phyloP scores from a whole-genome alignment of 129 eudicot species.

The Cynara cardunculus region DNA sequence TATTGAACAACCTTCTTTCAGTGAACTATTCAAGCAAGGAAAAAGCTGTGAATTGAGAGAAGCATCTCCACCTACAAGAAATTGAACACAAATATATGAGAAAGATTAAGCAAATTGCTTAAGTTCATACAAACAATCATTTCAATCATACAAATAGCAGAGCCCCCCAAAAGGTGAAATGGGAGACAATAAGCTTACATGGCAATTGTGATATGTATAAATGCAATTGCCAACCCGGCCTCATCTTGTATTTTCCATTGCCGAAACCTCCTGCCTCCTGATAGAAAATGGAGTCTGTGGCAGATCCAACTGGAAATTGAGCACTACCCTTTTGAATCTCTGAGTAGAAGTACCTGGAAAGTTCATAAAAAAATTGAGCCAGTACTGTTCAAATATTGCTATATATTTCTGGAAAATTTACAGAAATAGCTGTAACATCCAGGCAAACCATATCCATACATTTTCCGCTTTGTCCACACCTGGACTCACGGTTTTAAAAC shows the following conservation, averaged over 20 bases:
- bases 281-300: constrained; percentile 37
- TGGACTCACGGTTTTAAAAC: too few species aligned
- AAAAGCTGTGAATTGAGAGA: constrained; percentile 66
- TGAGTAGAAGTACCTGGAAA: constrained; percentile 72
- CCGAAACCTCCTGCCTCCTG: constrained; percentile 48
- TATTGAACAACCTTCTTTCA: constrained; percentile 36
- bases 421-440: too few species aligned
- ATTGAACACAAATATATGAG: constrained; percentile 1
- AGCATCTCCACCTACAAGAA: constrained; percentile 85
- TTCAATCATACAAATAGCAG: background rate
- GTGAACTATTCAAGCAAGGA: constrained; percentile 49
- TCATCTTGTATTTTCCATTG: constrained; percentile 51
- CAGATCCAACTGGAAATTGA: constrained; percentile 33
- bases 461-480: too few species aligned
- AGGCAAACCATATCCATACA: too few species aligned
- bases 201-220: constrained; percentile 91
- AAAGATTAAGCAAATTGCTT: background rate
- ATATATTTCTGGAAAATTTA: background rate
- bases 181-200: constrained; percentile 44
- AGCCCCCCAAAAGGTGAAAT: background rate
- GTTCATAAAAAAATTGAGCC: background rate
- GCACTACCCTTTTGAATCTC: constrained; percentile 50
- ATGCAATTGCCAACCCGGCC: constrained; percentile 78
- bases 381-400: background rate
- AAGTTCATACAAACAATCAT: background rate